Base-by-base conservation (phyloP, 2,329 filamentous ascomycete species). In the Lachnellula hyalina region DNA sequence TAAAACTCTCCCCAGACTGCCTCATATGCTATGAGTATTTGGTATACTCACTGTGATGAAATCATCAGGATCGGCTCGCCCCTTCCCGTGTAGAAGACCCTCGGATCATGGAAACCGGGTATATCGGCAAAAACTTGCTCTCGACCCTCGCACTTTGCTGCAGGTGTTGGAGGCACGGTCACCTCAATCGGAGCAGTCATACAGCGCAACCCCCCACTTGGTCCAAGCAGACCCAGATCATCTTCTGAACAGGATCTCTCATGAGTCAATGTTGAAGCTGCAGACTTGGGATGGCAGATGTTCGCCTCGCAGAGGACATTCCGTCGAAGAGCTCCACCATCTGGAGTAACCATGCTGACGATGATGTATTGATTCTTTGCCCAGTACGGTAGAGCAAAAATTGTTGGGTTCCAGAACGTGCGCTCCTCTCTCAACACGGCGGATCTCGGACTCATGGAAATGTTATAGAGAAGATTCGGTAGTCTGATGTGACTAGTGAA, bases 41-140 rank as follows among this genome's bases (percentile, higher is more conserved):
- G 28, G 12, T 5, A 42, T 7, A 32, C 66, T 49, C 60, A 70
- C 69, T 71, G 69, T 7, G 69, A 71, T 41, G 70, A 71, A 17
- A 72, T 60, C 60, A 72, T 71, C 56, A 73, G 65, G 40, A 73
- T 57, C 0, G 70, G 71, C 54, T 73, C 71, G 0, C 71, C 71
- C 53, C 68, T 67, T 6, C 68, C 71, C 36, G 68, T 70, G 63
- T 72, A 73, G 49, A 73, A 72, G 21, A 72, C 61, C n/a, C 71
- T 62, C 5, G 71, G 71, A 60, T 73, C 71, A 56, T 73, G 71
- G 54, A 73, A 73, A 7, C 71, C 71, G n/a, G 70, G 67, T 42
- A 73, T 71, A 58, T 72, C 69, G 2, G 67, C 66, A 47, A 71
- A 68, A 0, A 62, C 58, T 36, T 61, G 61, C 54, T 68, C 71